Conservation (phyloP, 345 rosid genomes). For the Gossypium thurberi region DNA sequence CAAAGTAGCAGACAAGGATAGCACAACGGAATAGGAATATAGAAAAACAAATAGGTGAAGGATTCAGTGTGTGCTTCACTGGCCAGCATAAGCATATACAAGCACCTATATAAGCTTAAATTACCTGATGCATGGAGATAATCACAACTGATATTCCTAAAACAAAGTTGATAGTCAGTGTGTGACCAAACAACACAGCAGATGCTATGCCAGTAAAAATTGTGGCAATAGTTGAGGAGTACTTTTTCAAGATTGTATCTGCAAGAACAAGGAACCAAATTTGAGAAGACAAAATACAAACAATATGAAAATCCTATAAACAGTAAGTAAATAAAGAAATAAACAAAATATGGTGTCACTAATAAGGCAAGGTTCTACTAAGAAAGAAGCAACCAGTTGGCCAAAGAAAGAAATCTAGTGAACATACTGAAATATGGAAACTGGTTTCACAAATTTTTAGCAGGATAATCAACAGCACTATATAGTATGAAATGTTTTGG, state of each 20-base stretch:
- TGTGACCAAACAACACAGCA: constrained; percentile 90
- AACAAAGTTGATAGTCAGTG: constrained; percentile 76
- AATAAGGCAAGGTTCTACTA: neutral
- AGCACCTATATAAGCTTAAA: neutral
- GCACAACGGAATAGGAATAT: neutral
- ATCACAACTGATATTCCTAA: constrained; percentile 94
- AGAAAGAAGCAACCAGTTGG: neutral
- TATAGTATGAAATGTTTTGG: neutral
- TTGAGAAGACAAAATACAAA: neutral
- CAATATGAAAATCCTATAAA: neutral
- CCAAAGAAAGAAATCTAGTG: neutral
- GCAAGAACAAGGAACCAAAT: constrained; percentile 25
- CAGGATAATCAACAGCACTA: neutral
- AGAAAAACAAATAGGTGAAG: neutral
- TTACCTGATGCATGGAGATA: constrained; percentile 99
- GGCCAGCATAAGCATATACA: neutral
- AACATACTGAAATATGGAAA: neutral
- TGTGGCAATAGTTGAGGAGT: constrained; percentile 96
- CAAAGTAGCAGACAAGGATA: neutral
- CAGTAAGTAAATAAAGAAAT: neutral
- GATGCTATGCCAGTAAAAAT: constrained; percentile 96
- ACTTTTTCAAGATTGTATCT: constrained; percentile 98
- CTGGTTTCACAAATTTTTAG: neutral
- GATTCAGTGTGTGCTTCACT: neutral
- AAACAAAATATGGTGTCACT: neutral